phyloP scores from a whole-genome alignment of 495 filamentous ascomycete genomes.

The Tuber aestivum region DNA sequence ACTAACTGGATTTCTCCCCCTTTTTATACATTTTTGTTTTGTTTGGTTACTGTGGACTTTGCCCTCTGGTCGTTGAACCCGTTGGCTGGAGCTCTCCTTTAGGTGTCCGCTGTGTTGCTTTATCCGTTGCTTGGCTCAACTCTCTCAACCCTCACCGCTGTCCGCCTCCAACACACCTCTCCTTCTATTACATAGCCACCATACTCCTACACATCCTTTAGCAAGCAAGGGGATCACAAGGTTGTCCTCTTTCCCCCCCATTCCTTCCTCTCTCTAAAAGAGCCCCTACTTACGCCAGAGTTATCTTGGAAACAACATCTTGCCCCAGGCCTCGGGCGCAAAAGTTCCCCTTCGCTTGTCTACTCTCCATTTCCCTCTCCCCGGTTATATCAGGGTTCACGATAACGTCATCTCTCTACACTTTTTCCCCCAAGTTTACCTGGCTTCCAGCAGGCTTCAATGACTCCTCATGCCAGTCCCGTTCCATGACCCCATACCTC shows the following conservation, averaged over 20 bases:
- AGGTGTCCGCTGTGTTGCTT: background rate
- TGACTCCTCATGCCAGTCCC: slow-evolving; percentile 44
- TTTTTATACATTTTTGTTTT: background rate
- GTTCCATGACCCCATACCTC: slow-evolving; percentile 42
- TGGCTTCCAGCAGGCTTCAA: slow-evolving; percentile 43
- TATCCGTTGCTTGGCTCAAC: background rate
- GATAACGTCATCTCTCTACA: slow-evolving; percentile 38
- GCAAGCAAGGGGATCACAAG: slow-evolving; percentile 28
- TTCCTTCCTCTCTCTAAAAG: slow-evolving; percentile 13
- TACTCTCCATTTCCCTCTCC: slow-evolving; percentile 2
- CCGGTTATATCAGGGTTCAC: slow-evolving; percentile 32
- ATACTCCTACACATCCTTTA: slow-evolving; percentile 1
- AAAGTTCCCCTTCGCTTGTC: slow-evolving; percentile 5
- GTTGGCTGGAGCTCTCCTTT: background rate
- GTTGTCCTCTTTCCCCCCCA: slow-evolving; percentile 18
- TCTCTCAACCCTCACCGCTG: background rate
- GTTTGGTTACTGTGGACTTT: background rate
- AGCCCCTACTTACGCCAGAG: background rate
- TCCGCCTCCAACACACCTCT: background rate
- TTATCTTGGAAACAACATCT: background rate
- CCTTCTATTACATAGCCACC: background rate
- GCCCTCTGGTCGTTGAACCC: background rate
- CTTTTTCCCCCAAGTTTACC: slow-evolving; percentile 28
- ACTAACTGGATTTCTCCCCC: background rate
- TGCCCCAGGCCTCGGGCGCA: background rate